Percentiles rank a stretch among this genome's conserved stretches.
Evolutionary conservation across 257 asterid species (phyloP).

Genomic region (Rehmannia glutinosa): DNA sequence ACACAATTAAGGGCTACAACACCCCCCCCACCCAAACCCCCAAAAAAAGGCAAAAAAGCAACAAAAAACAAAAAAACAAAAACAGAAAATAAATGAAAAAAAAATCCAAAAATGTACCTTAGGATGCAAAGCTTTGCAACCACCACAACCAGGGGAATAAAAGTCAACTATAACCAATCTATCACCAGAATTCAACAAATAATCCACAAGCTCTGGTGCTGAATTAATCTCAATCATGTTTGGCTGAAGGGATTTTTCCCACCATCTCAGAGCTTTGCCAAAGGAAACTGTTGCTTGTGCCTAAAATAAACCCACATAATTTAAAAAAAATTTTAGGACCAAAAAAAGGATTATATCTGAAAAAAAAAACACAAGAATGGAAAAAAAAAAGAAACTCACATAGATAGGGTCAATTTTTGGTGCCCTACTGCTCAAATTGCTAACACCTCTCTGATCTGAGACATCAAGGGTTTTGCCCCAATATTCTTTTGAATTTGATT

Average conservation of each 20-base stretch:
- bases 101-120: too few species aligned
- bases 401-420: conserved; percentile 42
- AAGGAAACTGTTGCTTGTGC: conserved; percentile 54
- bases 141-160: conserved; percentile 96
- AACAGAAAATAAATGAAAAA: too few species aligned
- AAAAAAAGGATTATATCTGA: neutral
- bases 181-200: conserved; percentile 71
- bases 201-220: conserved; percentile 60
- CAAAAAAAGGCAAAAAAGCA: too few species aligned
- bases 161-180: conserved; percentile 75
- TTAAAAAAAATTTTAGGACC: neutral
- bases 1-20: too few species aligned
- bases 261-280: conserved; percentile 66
- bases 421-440: conserved; percentile 27
- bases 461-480: conserved; percentile 43
- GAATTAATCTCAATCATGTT: conserved; percentile 82
- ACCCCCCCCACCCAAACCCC: too few species aligned
- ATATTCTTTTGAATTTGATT: conserved; percentile 37
- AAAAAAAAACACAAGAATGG: neutral
- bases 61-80: too few species aligned
- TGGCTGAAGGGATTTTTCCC: conserved; percentile 76
- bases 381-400: conserved; percentile 28
- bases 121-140: conserved; percentile 88
- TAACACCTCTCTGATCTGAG: conserved; percentile 31
- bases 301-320: conserved; percentile 24